Evolutionary conservation across 2,329 filamentous ascomycete genomes (phyloP).

Genomic region (Pseudocercospora eumusae): DNA sequence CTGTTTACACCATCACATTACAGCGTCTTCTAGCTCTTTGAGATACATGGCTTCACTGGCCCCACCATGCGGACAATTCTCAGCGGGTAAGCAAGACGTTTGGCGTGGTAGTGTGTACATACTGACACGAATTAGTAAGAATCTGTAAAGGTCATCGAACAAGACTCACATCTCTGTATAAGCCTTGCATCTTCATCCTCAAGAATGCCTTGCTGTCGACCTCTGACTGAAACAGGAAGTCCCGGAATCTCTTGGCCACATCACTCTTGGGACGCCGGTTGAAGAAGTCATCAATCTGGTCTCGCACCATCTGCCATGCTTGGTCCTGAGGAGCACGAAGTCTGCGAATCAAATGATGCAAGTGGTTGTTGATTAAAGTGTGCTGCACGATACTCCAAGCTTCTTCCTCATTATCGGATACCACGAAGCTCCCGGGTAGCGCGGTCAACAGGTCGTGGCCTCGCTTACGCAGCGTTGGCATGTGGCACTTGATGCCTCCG

Average conservation of each 20-base stretch:
- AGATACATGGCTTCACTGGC: background rate
- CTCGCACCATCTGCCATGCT: conserved; percentile 1
- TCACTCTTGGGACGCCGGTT: background rate
- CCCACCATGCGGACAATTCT: background rate
- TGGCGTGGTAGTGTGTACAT: background rate
- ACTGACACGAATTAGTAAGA: background rate
- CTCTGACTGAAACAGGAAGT: background rate
- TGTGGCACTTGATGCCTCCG: conserved; percentile 14
- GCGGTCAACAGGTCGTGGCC: conserved; percentile 8
- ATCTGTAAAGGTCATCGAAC: background rate
- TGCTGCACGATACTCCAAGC: conserved; percentile 16
- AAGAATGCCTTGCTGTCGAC: background rate
- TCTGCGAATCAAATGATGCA: conserved; percentile 8
- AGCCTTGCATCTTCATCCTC: background rate
- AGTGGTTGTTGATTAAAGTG: conserved; percentile 13
- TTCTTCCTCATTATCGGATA: conserved; percentile 13
- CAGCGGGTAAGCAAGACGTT: background rate
- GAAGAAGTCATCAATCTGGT: background rate
- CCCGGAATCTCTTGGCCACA: background rate
- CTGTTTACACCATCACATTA: no score
- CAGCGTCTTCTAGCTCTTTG: no score
- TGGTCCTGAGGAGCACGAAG: background rate
- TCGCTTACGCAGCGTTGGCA: conserved; percentile 10
- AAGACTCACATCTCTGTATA: background rate
- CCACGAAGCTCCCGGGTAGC: conserved; percentile 8